These are phyloP conservation scores for Colletotrichum theobromicola DNA, from an alignment of 2,329 filamentous ascomycete genomes.

Conservation along the genomic window DNA sequence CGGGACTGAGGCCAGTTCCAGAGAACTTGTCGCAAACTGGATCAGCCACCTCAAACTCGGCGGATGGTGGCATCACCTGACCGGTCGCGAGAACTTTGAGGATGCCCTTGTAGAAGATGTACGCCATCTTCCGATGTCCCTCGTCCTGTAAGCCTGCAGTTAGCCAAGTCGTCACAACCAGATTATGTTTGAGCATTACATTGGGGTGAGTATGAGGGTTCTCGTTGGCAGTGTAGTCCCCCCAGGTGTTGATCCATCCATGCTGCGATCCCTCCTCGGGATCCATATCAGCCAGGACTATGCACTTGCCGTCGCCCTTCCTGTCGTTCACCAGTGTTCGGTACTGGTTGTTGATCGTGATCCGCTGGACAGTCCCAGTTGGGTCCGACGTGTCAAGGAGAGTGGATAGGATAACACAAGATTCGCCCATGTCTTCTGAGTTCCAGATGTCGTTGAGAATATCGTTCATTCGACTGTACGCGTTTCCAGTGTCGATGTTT, in stretches of 20 bases:
- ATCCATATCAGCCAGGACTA: background rate
- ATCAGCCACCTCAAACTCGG: background rate
- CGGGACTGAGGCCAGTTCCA: background rate
- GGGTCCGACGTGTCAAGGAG: background rate
- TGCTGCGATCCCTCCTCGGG: background rate
- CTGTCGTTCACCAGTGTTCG: background rate
- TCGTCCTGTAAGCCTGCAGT: background rate
- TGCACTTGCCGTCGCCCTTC: background rate
- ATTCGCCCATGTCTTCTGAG: background rate
- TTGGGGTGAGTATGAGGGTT: background rate
- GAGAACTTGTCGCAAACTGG: background rate
- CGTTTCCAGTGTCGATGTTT: background rate
- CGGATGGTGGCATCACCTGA: background rate
- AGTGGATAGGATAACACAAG: background rate
- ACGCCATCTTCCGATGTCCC: background rate
- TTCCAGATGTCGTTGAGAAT: background rate
- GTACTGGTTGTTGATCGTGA: conserved; percentile 14
- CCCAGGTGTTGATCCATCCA: background rate
- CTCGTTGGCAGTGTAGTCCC: background rate
- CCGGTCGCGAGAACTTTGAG: background rate
- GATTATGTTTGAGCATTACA: background rate
- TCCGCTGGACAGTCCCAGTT: background rate
- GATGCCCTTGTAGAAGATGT: background rate
- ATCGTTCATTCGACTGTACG: background rate
- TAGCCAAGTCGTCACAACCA: background rate